phyloP scores from a whole-genome alignment of 768 basidiomycete genomes.

The Lepiota venenata region DNA sequence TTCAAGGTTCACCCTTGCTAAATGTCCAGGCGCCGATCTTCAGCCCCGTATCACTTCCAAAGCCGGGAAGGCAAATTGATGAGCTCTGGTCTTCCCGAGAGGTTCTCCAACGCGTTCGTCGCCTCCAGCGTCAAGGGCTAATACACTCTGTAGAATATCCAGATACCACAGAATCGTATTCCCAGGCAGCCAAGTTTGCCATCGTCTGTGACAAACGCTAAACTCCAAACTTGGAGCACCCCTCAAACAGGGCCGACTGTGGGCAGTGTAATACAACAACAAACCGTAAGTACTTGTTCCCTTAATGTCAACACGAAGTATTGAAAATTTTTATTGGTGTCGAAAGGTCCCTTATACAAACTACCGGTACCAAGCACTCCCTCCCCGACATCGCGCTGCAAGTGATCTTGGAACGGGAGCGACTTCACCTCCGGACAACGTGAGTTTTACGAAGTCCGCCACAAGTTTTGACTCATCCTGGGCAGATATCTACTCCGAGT shows the following conservation, averaged over 20 bases:
- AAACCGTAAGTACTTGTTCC: slow-evolving; percentile 1
- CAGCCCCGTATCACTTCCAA: slow-evolving; percentile 29
- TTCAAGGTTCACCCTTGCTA: slow-evolving; percentile 26
- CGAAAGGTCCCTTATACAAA: slow-evolving; percentile 2
- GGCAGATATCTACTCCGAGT: neutral
- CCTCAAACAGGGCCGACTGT: neutral
- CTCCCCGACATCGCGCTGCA: slow-evolving; percentile 5
- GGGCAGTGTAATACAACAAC: neutral
- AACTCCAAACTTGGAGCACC: neutral
- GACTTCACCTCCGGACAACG: neutral
- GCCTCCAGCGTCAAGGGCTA: neutral
- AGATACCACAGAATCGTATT: slow-evolving; percentile 10
- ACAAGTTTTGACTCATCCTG: neutral
- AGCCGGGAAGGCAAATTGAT: slow-evolving; percentile 29
- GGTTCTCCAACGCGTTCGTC: slow-evolving; percentile 16
- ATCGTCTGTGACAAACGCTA: neutral
- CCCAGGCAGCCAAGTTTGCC: neutral
- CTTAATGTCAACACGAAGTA: neutral
- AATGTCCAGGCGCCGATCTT: slow-evolving; percentile 31
- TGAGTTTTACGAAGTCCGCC: neutral
- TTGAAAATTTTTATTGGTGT: neutral
- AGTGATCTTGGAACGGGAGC: neutral
- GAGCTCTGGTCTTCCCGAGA: slow-evolving; percentile 30
- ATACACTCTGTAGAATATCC: slow-evolving; percentile 16
- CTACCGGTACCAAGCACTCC: neutral